These are phyloP conservation scores for Saprolegnia parasitica DNA, from an alignment of 352 stramenopile species.

Conservation along the genomic window DNA sequence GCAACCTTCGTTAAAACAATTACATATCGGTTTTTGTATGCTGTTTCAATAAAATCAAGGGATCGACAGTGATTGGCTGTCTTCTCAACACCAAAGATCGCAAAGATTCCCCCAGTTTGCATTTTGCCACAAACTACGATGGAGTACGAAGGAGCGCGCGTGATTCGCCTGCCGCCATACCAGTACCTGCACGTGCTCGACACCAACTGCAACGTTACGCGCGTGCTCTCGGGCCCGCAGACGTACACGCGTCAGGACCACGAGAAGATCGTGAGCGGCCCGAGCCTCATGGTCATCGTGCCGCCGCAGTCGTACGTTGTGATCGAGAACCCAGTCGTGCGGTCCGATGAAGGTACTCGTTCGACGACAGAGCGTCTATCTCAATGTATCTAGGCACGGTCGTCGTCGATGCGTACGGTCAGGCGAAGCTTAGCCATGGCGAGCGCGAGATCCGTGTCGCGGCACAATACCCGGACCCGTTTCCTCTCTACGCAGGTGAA, in stretches of 20 bases:
- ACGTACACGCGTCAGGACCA: slow-evolving; percentile 81
- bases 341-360: slow-evolving; percentile 34
- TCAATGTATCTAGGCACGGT: slow-evolving; percentile 33
- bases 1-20: too few species aligned
- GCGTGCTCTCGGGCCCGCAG: slow-evolving; percentile 65
- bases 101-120: too few species aligned
- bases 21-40: too few species aligned
- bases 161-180: slow-evolving; percentile 72
- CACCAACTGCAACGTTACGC: slow-evolving; percentile 80
- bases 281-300: slow-evolving; percentile 72
- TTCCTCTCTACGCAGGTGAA: slow-evolving; percentile 68
- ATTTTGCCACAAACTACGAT: too few species aligned
- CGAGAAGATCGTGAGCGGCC: slow-evolving; percentile 56
- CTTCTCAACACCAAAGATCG: too few species aligned
- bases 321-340: slow-evolving; percentile 63
- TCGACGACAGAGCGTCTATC: not conserved
- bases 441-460: slow-evolving; percentile 75
- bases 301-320: slow-evolving; percentile 74
- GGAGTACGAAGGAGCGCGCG: slow-evolving; percentile 35
- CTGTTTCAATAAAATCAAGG: too few species aligned
- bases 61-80: too few species aligned
- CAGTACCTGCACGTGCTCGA: slow-evolving; percentile 82
- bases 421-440: slow-evolving; percentile 73
- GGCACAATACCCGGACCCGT: slow-evolving; percentile 68
- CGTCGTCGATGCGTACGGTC: slow-evolving; percentile 56